Conservation (phyloP, 805 yeast genomes). For the Yarrowia deformans region DNA sequence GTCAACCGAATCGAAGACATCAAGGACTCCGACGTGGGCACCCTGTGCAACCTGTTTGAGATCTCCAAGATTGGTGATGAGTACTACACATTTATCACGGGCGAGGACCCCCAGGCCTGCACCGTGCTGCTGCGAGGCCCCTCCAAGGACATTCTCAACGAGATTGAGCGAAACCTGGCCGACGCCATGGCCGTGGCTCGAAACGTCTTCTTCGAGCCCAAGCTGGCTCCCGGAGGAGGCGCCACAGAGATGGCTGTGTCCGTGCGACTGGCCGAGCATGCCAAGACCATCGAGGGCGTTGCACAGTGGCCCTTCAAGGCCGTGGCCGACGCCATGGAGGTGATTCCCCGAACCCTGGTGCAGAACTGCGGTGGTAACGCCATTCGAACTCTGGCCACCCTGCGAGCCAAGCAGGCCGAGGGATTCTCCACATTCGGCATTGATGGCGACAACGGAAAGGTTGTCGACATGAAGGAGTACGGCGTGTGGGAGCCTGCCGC, state of each 20-base stretch:
- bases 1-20: conserved; percentile 95
- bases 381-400: conserved; percentile 82
- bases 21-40: conserved; percentile 88
- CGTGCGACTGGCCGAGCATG: conserved; percentile 85
- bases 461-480: conserved; percentile 93
- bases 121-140: conserved; percentile 94
- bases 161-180: conserved; percentile 94
- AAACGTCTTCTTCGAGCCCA: conserved; percentile 93
- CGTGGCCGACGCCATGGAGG: conserved; percentile 98
- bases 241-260: conserved; percentile 99
- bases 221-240: conserved; percentile 98
- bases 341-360: conserved; percentile 94
- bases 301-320: conserved; percentile 99
- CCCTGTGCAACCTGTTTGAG: conserved; percentile 86
- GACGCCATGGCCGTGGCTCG: conserved; percentile 99
- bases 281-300: conserved; percentile 90
- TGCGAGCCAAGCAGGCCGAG: conserved; percentile 95
- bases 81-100: conserved; percentile 83
- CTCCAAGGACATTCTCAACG: conserved; percentile 93
- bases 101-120: conserved; percentile 88
- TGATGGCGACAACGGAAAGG: conserved; percentile 92
- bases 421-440: conserved; percentile 87
- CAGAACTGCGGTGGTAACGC: conserved; percentile 99
- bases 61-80: conserved; percentile 97
- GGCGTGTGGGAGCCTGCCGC: conserved; percentile 99